A percentile compares a stretch with the other conserved stretches of the same genome.
These are phyloP conservation scores for Aurantiochytrium sp. DNA, from an alignment of 108 stramenopile species.

Conservation along the genomic window DNA sequence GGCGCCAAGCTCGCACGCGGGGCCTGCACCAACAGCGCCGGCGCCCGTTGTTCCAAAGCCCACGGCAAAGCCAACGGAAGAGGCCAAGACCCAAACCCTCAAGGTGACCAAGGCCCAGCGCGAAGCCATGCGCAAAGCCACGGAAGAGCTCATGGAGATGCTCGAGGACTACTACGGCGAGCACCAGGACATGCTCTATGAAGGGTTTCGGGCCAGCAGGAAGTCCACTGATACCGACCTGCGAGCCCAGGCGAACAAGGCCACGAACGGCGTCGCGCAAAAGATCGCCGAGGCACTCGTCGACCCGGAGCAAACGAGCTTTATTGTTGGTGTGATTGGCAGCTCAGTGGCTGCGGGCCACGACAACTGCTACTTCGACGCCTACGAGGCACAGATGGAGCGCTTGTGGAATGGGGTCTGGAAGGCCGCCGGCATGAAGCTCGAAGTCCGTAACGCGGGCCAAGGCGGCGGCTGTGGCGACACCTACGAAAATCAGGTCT, in stretches of 20 bases:
- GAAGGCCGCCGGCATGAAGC: constrained; percentile 43
- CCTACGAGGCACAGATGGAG: constrained; percentile 53
- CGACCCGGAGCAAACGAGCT: constrained; percentile 42
- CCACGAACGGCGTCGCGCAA: constrained; percentile 43
- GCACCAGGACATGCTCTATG: constrained; percentile 36
- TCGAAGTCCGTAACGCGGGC: constrained; percentile 52
- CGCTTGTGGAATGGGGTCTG: constrained; percentile 44
- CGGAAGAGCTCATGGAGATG: constrained; percentile 33
- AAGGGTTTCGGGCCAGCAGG: constrained; percentile 22
- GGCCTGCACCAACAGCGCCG: not conserved
- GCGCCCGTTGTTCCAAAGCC: not conserved
- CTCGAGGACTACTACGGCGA: constrained; percentile 51
- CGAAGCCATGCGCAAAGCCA: constrained; percentile 5
- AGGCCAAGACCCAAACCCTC: too few species aligned
- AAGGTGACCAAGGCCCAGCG: not conserved
- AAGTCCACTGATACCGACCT: not conserved
- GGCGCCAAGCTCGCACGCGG: not conserved
- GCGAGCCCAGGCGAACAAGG: too few species aligned
- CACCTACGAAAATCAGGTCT: constrained; percentile 54
- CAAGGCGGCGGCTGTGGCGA: constrained; percentile 60
- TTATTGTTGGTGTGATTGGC: constrained; percentile 54
- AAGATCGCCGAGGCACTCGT: constrained; percentile 40
- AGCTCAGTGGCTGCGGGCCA: constrained; percentile 56
- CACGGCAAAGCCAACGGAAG: not conserved
- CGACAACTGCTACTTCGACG: constrained; percentile 55